These are phyloP conservation scores for Tricholoma bakamatsutake DNA, from an alignment of 768 basidiomycete genomes.

Conservation along the genomic window DNA sequence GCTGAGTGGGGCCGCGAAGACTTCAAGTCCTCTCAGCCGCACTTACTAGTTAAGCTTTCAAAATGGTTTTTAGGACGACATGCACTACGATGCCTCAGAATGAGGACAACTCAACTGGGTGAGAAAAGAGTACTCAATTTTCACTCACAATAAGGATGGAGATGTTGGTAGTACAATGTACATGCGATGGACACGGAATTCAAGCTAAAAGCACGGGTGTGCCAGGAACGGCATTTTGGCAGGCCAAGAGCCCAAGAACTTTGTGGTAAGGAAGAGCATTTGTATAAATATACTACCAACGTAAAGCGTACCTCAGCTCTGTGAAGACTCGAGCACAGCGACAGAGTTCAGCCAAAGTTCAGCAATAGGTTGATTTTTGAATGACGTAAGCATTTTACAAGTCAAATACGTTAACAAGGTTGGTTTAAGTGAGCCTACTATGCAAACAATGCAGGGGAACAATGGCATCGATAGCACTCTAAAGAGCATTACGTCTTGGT, in stretches of 20 bases:
- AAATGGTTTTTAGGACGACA: neutral
- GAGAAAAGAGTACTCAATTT: neutral
- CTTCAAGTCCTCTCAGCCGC: neutral
- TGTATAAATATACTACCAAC: neutral
- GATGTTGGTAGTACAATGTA: conserved; percentile 2
- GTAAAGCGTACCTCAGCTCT: neutral
- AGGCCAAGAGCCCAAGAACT: neutral
- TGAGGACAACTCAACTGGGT: neutral
- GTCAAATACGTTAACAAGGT: no score
- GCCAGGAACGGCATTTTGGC: neutral
- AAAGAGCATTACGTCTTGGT: no score
- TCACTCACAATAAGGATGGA: neutral
- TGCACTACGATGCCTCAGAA: neutral
- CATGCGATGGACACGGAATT: neutral
- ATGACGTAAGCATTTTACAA: neutral
- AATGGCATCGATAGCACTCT: no score
- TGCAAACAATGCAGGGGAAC: neutral
- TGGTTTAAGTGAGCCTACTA: no score
- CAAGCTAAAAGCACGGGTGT: neutral
- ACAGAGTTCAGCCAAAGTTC: no score
- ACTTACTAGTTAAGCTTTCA: neutral
- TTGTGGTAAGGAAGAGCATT: neutral
- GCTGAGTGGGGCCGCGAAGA: neutral
- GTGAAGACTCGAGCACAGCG: neutral
- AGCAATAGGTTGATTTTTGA: neutral